A percentile compares a stretch with the other conserved stretches of the same genome.
These are phyloP conservation scores for Paramecium sonneborni DNA, from an alignment of 73 alveolate genomes.

Conservation along the genomic window DNA sequence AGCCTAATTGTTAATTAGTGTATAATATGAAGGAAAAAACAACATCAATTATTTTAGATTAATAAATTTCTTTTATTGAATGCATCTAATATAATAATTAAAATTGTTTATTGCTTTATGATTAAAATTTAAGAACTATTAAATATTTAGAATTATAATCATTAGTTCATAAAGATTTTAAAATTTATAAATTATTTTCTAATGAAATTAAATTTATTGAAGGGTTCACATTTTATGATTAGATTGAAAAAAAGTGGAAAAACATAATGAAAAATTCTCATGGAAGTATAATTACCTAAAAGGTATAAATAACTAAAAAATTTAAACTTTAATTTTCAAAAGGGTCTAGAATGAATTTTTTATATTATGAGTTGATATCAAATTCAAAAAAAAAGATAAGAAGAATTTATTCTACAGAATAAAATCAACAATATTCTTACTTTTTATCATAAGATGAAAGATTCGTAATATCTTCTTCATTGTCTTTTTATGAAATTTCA, in stretches of 20 bases:
- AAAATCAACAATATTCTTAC: not conserved
- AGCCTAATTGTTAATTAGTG: not conserved
- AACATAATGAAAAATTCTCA: not conserved
- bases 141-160: not conserved
- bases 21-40: not conserved
- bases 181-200: not conserved
- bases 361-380: not conserved
- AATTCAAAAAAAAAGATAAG: not conserved
- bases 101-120: not conserved
- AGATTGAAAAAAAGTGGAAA: not conserved
- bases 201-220: not conserved
- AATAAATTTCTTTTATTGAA: not conserved
- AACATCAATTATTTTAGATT: not conserved
- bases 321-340: not conserved
- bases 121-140: not conserved
- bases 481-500: not conserved
- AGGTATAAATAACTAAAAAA: not conserved
- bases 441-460: not conserved
- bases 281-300: not conserved
- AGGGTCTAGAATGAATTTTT: not conserved
- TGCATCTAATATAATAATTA: not conserved
- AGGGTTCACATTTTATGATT: not conserved
- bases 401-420: not conserved
- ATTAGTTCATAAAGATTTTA: not conserved
- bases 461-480: not conserved